Base-by-base conservation (phyloP, 768 basidiomycete species). In the Serendipita sp. region DNA sequence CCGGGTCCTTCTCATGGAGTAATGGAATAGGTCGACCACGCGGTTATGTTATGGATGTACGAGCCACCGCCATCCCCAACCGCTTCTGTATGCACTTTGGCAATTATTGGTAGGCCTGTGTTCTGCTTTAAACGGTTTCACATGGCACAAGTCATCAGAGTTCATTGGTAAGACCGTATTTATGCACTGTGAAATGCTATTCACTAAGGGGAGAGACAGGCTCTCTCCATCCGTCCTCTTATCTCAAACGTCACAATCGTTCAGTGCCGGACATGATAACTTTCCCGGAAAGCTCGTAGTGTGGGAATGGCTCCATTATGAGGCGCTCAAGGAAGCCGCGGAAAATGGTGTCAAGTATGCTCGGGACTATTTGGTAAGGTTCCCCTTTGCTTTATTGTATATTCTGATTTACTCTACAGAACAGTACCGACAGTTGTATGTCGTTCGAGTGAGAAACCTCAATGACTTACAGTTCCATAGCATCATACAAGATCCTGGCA, bases 241-340 rank as follows among this genome's bases (percentile, higher is more conserved):
- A 8, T 60, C 56, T 11, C 56, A 60, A n/a, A 60, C 28, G 11
- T n/a, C 56, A 10, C 56, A 60, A 36, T 60, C 56, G 35, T n/a
- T 34, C 28, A 60, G 28, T n/a, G 11, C 18, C 4, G 34, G 2
- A 60, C 28, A 16, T 10, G 56, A 28, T 10, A n/a, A 23, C 10
- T 60, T 60, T 38, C 56, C 56, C 4, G 56, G 30, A 60, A 60
- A 60, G n/a, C 8, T 60, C n/a, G 18, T 36, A 11, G 28, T 60
- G 5, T 60, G 56, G 56, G 35, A 60, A 38, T 60, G 56, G 56
- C 56, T 60, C 35, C 28, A n/a, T 10, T 60, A 60, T 60, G 30
- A 36, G 35, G 32, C 28, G 35, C 35, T 30, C 10, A 28, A 36
- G 8, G 36, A 60, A n/a, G 56, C 36, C 16, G 56, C 35, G 10